A percentile compares a stretch with the other conserved stretches of the same genome.
Evolutionary conservation across 805 yeast genomes (phyloP).

Genomic region (Priceomyces haplophilus): DNA sequence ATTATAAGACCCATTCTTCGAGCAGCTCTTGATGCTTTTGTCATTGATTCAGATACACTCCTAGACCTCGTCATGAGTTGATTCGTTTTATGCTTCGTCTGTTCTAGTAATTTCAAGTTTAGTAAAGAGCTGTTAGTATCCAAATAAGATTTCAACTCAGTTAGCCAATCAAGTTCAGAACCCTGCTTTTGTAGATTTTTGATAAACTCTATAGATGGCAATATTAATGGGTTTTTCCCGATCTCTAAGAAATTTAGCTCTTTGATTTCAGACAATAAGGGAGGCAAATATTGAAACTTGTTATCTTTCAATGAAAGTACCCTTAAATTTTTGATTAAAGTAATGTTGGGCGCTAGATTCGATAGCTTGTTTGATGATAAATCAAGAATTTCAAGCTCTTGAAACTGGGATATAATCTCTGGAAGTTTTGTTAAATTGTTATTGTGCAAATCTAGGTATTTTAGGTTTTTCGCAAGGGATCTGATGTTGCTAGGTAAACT

Average conservation of each 20-base stretch:
- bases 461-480: constrained; percentile 40
- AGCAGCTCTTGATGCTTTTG: constrained; percentile 60
- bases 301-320: constrained; percentile 64
- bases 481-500: constrained; percentile 51
- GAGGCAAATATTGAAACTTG: constrained; percentile 52
- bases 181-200: constrained; percentile 35
- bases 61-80: constrained; percentile 26
- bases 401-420: constrained; percentile 30
- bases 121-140: constrained; percentile 27
- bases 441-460: constrained; percentile 64
- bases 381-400: constrained; percentile 61
- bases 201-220: constrained; percentile 41
- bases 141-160: constrained; percentile 37
- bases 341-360: constrained; percentile 36
- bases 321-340: constrained; percentile 43
- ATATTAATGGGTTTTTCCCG: constrained; percentile 57
- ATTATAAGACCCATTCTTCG: constrained; percentile 75
- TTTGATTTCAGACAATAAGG: constrained; percentile 48
- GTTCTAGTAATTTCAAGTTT: constrained; percentile 8
- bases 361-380: constrained; percentile 54
- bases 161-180: constrained; percentile 45
- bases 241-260: constrained; percentile 58
- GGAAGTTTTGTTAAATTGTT: constrained; percentile 60
- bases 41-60: constrained; percentile 37
- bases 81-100: constrained; percentile 3